Conservation (phyloP, 176 grass and related monocot genomes). For the Zoysia japonica region DNA sequence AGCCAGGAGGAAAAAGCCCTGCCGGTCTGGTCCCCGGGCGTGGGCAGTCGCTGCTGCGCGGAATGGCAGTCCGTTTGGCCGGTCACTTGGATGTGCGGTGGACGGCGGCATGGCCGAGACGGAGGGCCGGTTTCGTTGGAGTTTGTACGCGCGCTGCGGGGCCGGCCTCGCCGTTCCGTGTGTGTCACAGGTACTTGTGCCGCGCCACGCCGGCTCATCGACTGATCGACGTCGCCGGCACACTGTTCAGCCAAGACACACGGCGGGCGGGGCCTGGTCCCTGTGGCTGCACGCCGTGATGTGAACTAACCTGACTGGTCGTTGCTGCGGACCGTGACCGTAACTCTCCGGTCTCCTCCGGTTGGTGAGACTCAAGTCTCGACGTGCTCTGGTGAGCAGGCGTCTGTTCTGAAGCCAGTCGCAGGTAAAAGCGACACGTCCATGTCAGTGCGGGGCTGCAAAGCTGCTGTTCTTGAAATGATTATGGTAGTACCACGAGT, state of each 20-base stretch:
- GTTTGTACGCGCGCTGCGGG: conserved; percentile 31
- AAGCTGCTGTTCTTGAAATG: conserved; percentile 18
- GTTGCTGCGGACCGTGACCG: conserved; percentile 15
- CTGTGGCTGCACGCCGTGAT: conserved; percentile 3
- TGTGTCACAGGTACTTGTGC: conserved; percentile 35
- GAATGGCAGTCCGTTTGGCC: conserved; percentile 23
- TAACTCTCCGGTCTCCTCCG: neutral
- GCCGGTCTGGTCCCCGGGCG: conserved; percentile 35
- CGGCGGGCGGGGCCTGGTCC: neutral
- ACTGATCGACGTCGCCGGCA: neutral
- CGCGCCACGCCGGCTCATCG: neutral
- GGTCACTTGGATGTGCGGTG: neutral
- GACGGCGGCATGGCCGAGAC: conserved; percentile 15
- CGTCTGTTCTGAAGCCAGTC: conserved; percentile 37
- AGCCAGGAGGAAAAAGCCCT: neutral
- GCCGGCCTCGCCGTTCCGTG: conserved; percentile 36
- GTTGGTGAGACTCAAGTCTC: conserved; percentile 1
- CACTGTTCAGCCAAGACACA: neutral
- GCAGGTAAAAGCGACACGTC: conserved; percentile 22
- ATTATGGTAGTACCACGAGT: neutral
- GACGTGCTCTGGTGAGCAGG: neutral
- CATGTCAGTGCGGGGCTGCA: conserved; percentile 8
- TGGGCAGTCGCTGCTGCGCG: neutral
- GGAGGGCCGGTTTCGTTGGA: conserved; percentile 11
- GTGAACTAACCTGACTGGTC: conserved; percentile 34